Conservation (phyloP, 2,329 filamentous ascomycete genomes). For the Capronia coronata region DNA sequence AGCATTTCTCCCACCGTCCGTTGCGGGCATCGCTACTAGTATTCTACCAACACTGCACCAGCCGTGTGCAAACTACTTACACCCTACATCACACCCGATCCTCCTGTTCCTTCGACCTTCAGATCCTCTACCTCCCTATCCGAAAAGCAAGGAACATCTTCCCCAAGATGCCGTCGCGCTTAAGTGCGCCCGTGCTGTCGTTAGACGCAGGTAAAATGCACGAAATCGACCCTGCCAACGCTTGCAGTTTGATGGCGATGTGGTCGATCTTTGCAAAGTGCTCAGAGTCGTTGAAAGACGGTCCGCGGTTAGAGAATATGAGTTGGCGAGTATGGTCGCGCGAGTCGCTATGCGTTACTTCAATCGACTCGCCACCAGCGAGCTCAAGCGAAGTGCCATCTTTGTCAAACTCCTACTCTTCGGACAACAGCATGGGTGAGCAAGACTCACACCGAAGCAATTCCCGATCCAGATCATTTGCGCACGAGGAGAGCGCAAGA, state of each 20-base stretch:
- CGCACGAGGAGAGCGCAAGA: conserved; percentile 18
- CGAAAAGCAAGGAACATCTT: neutral
- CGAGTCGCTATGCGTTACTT: conserved; percentile 70
- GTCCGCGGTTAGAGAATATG: conserved; percentile 85
- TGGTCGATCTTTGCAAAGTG: conserved; percentile 97
- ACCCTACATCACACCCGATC: neutral
- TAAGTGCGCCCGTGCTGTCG: conserved; percentile 79
- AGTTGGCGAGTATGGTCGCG: conserved; percentile 94
- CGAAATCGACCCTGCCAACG: conserved; percentile 88
- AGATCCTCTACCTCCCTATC: neutral
- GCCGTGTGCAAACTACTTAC: neutral
- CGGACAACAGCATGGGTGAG: conserved; percentile 45
- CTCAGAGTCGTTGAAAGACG: conserved; percentile 88
- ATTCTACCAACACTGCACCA: conserved; percentile 1
- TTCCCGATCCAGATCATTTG: conserved; percentile 24
- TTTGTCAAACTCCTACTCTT: conserved; percentile 71
- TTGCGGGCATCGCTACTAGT: conserved; percentile 2
- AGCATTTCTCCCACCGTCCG: conserved; percentile 12
- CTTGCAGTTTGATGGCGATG: conserved; percentile 91
- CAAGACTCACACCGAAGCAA: conserved; percentile 42
- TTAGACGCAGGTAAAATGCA: conserved; percentile 89
- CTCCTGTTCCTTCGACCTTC: conserved; percentile 3
- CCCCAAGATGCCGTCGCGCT: conserved; percentile 67
- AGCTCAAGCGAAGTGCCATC: conserved; percentile 55
- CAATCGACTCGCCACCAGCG: conserved; percentile 40